Base-by-base conservation (phyloP, 257 asterid genomes). In the Nicotiana benthamiana region DNA sequence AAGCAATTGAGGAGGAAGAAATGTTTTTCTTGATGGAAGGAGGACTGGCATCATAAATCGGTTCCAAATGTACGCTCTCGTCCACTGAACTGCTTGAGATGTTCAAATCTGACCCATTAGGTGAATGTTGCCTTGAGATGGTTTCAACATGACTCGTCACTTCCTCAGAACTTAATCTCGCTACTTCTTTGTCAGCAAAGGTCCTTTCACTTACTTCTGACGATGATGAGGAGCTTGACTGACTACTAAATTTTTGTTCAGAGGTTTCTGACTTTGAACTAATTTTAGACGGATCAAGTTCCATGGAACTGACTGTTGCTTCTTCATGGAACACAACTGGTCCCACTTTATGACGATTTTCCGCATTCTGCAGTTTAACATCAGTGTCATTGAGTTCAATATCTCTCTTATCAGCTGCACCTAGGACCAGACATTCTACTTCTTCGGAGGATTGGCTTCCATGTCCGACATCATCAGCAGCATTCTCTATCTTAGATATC, bases 361-460 rank as follows among this genome's bases (percentile, higher is more conserved):
- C 81, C 28, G 16, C 16, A 52, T 80, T 82, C 51, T 34, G 79
- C 40, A 76, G 20, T 72, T 52, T 84, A 74, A 76, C 43, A 53
- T 82, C 85, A 70, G 82, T 27, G 76, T 68, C 87, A 32, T 63
- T 59, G 0, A 43, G 82, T 74, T 80, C 86, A 54, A 43, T 51
- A 26, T 86, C 86, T 79, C 84, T 82, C 53, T 85, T 86, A 79
- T 84, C 89, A 40, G 65, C 70, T 79, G 82, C 85, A 80, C 74
- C 87, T 27, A 84, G 22, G 75, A 83, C 88, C 43, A 68, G 43
- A 67, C 86, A 83, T 57, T 86, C 89, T 46, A 85, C 90, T 66
- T 86, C 93, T 75, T 88, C 92, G 1, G 93, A 93, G 63, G 92
- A 88, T 82, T 87, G 86, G 85, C 93, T 91, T 82, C 91, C 96